Evolutionary conservation across 2,329 filamentous ascomycete genomes (phyloP).

Genomic region (Pestalotiopsis sp.): DNA sequence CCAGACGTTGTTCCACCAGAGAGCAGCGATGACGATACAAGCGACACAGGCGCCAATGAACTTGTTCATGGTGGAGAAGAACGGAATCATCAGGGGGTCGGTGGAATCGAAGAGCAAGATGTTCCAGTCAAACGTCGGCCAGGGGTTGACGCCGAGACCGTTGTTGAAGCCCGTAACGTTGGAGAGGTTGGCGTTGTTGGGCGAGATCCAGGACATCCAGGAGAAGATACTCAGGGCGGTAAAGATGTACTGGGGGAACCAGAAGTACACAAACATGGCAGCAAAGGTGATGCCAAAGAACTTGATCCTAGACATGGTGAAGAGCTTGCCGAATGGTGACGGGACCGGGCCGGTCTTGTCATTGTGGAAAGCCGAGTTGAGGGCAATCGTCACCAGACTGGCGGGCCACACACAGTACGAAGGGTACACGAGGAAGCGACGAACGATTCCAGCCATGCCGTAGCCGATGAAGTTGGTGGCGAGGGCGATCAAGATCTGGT

Average conservation of each 20-base stretch:
- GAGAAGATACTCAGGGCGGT: constrained; percentile 47
- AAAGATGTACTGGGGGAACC: constrained; percentile 54
- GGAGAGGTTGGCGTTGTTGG: constrained; percentile 32
- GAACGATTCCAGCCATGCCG: constrained; percentile 49
- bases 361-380: constrained; percentile 51
- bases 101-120: constrained; percentile 24
- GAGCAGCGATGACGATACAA: constrained; percentile 54
- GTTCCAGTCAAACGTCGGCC: constrained; percentile 45
- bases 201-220: constrained; percentile 57
- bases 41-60: constrained; percentile 59
- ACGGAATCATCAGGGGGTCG: constrained; percentile 37
- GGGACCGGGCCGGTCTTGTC: constrained; percentile 36
- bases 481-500: constrained; percentile 52
- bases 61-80: constrained; percentile 64
- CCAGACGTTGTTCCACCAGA: constrained; percentile 64
- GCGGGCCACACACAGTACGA: constrained; percentile 53
- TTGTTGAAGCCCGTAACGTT: constrained; percentile 34
- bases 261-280: constrained; percentile 54
- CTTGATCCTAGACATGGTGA: constrained; percentile 44
- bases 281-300: constrained; percentile 47
- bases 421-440: constrained; percentile 55
- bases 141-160: constrained; percentile 36
- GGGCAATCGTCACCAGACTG: constrained; percentile 46
- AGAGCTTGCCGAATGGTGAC: constrained; percentile 30
- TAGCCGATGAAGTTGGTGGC: constrained; percentile 59